Evolutionary conservation across 371 early-diverging fungal genomes (phyloP), one percentile per base, ranked within the genome.

Genomic region (Lichtheimia ornata): DNA sequence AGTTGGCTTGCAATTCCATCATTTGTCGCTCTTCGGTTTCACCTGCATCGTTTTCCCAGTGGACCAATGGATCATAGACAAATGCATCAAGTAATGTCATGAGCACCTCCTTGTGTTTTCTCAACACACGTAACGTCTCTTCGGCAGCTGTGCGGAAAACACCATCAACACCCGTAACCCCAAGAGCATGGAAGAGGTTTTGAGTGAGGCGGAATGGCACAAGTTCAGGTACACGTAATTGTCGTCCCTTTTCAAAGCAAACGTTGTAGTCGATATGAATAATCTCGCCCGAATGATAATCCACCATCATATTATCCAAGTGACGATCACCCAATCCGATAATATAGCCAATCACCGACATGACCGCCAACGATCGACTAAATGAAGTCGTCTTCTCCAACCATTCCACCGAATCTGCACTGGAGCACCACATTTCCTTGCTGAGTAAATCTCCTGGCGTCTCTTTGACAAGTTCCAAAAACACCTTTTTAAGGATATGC

Each of bases 261-360:
- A 99, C 95, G 57, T 97, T 97, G 65, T 94, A 91, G 72, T 99
- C 99, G 52, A 99, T 99, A 82, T 99, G 99, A 7, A 99, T 88
- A 5, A 97, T 65, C 51, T 98, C 97, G 0, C 94, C 97, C 0
- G 86, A 88, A 12, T 71, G 69, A 45, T 72, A 75, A 71, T 99
- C 98, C 13, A 99, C 72, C 63, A 99, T 58, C 51, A 99, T 97
- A 70, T 99, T 99, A 69, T 98, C 97, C 65, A 94, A 66, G 73
- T 99, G 99, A 12, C 99, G 90, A 77, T 99, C 99, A 13, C 99
- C 99, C 22, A 99, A 81, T 1, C 99, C 99, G 66, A 99, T 90
- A 15, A 99, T 86, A 77, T 95, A 98, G 0, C 99, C 99, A 53
- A 95, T 87, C 56, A 98, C 92, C 9, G 94, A 94, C 76, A 91